A percentile compares a stretch with the other conserved stretches of the same genome.
These are phyloP conservation scores for Lasiodiplodia hormozganensis DNA, from an alignment of 2,329 filamentous ascomycete species.

Conservation along the genomic window DNA sequence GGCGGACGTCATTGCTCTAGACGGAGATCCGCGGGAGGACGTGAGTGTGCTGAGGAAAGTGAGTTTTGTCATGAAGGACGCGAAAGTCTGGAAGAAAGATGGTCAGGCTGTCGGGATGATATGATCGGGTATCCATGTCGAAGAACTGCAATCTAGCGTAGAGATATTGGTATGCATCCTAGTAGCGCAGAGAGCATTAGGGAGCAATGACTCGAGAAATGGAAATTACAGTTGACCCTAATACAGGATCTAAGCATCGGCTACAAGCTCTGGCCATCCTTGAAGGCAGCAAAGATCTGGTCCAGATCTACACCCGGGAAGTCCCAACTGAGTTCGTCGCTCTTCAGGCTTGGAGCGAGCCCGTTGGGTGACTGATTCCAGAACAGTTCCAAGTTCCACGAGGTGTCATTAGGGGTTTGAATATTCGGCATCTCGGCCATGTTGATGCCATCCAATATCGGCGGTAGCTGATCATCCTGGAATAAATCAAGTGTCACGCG, in stretches of 20 bases:
- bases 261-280: constrained; percentile 20
- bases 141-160: neutral
- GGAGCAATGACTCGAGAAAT: neutral
- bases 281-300: constrained; percentile 26
- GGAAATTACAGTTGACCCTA: neutral
- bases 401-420: neutral
- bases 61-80: constrained; percentile 66
- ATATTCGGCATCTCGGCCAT: neutral
- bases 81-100: constrained; percentile 55
- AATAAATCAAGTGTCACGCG: neutral
- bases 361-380: constrained; percentile 5
- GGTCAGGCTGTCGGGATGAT: constrained; percentile 31
- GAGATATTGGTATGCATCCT: no score
- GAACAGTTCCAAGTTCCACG: constrained; percentile 25
- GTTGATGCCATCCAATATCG: neutral
- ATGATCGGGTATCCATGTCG: constrained; percentile 5
- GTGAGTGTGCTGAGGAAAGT: constrained; percentile 54
- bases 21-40: constrained; percentile 53
- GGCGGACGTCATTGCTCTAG: constrained; percentile 61
- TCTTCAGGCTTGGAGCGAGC: constrained; percentile 15
- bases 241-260: neutral
- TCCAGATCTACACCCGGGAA: constrained; percentile 27
- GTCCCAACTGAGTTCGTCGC: constrained; percentile 25
- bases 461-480: constrained; percentile 1
- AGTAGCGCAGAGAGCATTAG: neutral